phyloP scores from a whole-genome alignment of 352 stramenopile genomes.

The Thraustochytrium sp. region DNA sequence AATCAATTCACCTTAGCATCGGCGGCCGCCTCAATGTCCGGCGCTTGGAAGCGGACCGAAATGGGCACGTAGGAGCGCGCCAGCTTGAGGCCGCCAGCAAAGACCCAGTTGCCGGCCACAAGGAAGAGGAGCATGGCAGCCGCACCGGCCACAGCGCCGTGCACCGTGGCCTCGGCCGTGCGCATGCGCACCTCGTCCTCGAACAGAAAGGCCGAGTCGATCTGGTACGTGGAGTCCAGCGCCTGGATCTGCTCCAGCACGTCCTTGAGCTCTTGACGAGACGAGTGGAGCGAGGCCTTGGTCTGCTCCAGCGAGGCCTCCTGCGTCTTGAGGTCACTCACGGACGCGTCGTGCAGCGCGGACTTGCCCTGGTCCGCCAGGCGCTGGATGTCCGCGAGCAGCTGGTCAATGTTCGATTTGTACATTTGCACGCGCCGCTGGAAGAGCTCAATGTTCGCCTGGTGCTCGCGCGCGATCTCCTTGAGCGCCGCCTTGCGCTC shows the following conservation, averaged over 20 bases:
- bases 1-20: neutral
- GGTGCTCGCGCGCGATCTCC: neutral
- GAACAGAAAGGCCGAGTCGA: neutral
- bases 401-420: conserved; percentile 31
- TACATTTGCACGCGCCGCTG: conserved; percentile 17
- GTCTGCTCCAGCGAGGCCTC: neutral
- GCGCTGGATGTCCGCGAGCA: conserved; percentile 12
- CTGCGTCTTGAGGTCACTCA: conserved; percentile 3
- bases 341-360: neutral
- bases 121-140: conserved; percentile 37
- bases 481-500: neutral
- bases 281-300: neutral
- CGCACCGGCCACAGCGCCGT: conserved; percentile 21
- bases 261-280: neutral
- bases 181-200: conserved; percentile 13
- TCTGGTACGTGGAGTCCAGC: neutral
- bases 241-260: conserved; percentile 16
- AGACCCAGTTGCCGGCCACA: conserved; percentile 34
- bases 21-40: neutral
- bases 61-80: conserved; percentile 26
- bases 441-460: neutral
- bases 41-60: neutral
- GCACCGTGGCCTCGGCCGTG: conserved; percentile 8
- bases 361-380: conserved; percentile 6
- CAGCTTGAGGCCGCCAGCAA: conserved; percentile 4